Percentiles rank a stretch among this genome's conserved stretches.
Conservation (phyloP, 202 grass and related monocot genomes). For the Elaeis oleifera region DNA sequence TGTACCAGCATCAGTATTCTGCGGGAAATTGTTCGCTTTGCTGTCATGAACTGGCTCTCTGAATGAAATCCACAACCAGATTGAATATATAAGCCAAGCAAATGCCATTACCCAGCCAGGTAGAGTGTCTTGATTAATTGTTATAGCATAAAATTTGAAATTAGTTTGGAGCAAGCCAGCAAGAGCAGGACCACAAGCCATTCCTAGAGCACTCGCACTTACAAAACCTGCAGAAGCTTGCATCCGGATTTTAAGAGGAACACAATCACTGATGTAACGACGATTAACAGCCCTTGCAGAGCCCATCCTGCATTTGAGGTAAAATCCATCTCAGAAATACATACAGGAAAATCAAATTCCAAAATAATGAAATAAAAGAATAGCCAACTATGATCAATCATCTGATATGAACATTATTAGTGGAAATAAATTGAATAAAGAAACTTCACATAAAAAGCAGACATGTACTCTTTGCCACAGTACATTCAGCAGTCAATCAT, state of each 20-base stretch:
- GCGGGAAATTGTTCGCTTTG: conserved; percentile 26
- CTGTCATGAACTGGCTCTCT: conserved; percentile 64
- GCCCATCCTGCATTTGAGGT: conserved; percentile 50
- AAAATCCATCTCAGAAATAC: too few species aligned
- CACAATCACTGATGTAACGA: conserved; percentile 92
- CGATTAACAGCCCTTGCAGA: conserved; percentile 94
- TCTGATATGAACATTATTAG: too few species aligned
- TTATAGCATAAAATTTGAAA: conserved; percentile 77
- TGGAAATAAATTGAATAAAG: too few species aligned
- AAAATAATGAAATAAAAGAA: too few species aligned
- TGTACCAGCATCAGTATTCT: conserved; percentile 43
- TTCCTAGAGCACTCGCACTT: conserved; percentile 86
- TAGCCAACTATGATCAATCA: too few species aligned
- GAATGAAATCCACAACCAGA: conserved; percentile 68
- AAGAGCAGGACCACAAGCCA: conserved; percentile 91
- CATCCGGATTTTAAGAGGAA: conserved; percentile 81
- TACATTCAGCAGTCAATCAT: too few species aligned
- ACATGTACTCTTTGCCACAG: too few species aligned
- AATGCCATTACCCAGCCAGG: conserved; percentile 95
- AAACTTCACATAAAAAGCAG: too few species aligned
- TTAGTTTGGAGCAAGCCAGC: conserved; percentile 91
- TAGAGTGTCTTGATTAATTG: conserved; percentile 69
- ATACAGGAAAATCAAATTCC: too few species aligned
- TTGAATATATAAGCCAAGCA: conserved; percentile 73
- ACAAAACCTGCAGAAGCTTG: conserved; percentile 94